Conservation (phyloP, 2,329 filamentous ascomycete genomes). For the Cladosporium sp. region DNA sequence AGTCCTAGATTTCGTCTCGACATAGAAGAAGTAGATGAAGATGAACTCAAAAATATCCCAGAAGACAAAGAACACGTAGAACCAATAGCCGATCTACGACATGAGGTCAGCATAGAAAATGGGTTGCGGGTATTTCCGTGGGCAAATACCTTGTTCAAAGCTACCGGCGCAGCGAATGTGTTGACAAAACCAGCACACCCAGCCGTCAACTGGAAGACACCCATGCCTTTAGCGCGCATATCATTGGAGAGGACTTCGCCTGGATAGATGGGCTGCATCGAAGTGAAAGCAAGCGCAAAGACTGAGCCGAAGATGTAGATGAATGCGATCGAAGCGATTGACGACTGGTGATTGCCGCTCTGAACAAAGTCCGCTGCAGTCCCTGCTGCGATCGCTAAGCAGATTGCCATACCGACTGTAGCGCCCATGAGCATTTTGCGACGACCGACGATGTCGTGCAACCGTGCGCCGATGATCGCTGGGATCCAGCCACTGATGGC, state of each 20-base stretch:
- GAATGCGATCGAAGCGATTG: slow-evolving; percentile 30
- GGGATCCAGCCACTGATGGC: slow-evolving; percentile 25
- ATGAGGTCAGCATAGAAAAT: neutral
- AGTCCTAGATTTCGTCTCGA: slow-evolving; percentile 33
- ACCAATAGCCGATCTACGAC: slow-evolving; percentile 10
- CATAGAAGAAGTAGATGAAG: slow-evolving; percentile 27
- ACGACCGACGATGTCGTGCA: slow-evolving; percentile 1
- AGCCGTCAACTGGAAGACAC: slow-evolving; percentile 29
- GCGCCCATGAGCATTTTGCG: slow-evolving; percentile 6
- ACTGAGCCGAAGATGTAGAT: slow-evolving; percentile 35
- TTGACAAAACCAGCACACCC: slow-evolving; percentile 38
- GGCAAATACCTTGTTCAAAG: slow-evolving; percentile 8
- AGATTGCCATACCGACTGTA: neutral
- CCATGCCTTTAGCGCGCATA: slow-evolving; percentile 27
- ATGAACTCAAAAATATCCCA: slow-evolving; percentile 25
- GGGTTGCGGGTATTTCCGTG: neutral
- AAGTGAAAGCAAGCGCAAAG: slow-evolving; percentile 24
- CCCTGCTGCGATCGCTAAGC: neutral
- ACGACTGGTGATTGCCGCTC: slow-evolving; percentile 24
- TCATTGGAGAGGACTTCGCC: slow-evolving; percentile 34
- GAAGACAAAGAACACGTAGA: slow-evolving; percentile 16
- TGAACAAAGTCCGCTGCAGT: slow-evolving; percentile 18
- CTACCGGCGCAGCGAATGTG: slow-evolving; percentile 16
- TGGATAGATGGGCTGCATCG: slow-evolving; percentile 33
- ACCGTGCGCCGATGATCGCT: slow-evolving; percentile 3